A percentile compares a stretch with the other conserved stretches of the same genome.
Evolutionary conservation across 306 rosid genomes (phyloP).

Genomic region (Dryas drummondii): DNA sequence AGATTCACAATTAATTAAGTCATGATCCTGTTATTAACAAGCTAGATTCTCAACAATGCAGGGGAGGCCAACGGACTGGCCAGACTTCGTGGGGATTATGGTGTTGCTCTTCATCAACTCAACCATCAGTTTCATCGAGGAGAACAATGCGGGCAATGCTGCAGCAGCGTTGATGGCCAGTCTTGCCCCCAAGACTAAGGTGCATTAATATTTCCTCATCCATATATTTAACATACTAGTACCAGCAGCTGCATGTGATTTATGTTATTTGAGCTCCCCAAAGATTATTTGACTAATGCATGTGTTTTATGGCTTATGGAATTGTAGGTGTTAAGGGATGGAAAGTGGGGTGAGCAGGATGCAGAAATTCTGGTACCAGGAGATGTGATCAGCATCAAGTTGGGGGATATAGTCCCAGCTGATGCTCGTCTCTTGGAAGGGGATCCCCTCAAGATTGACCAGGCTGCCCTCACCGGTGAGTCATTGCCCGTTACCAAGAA

Average conservation of each 20-base stretch:
- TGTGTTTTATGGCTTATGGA: too few species aligned
- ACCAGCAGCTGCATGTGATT: too few species aligned
- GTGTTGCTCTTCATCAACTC: conserved; percentile 78
- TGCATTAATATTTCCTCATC: conserved; percentile 12
- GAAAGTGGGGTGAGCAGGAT: conserved; percentile 78
- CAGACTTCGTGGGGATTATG: conserved; percentile 72
- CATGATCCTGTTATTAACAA: not conserved
- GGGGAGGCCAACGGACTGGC: conserved; percentile 94
- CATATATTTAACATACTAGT: too few species aligned
- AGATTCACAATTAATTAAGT: not conserved
- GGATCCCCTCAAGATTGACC: conserved; percentile 85
- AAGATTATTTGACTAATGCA: not conserved
- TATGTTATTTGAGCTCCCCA: not conserved
- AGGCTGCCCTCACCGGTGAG: conserved; percentile 90
- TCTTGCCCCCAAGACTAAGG: conserved; percentile 97
- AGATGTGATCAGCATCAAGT: conserved; percentile 82
- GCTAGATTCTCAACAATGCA: conserved; percentile 21
- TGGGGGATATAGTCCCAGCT: conserved; percentile 90
- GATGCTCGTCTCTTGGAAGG: conserved; percentile 94
- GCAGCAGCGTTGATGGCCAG: conserved; percentile 97
- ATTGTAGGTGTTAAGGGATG: conserved; percentile 72
- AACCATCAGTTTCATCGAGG: conserved; percentile 90
- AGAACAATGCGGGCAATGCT: conserved; percentile 91
- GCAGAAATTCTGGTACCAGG: conserved; percentile 90
- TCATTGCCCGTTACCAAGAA: conserved; percentile 76